Conservation (phyloP, 148 eudicot genomes). For the Bassia scoparia region DNA sequence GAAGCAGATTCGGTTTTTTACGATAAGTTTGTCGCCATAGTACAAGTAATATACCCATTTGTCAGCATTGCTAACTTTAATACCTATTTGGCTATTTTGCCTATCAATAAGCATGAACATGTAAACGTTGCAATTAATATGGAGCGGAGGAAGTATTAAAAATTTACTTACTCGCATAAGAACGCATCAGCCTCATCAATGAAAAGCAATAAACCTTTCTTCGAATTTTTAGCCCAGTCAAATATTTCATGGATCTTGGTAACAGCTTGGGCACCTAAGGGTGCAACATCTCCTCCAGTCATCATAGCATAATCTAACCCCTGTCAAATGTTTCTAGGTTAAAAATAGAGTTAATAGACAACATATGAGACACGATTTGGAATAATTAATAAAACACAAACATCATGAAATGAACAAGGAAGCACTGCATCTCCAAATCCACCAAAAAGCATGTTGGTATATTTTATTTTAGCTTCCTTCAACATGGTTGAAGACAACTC, state of each 20-base stretch:
- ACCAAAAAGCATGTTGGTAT: neutral
- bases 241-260: slow-evolving; percentile 96
- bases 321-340: slow-evolving; percentile 35
- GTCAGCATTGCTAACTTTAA: too few species aligned
- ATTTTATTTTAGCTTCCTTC: neutral
- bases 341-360: slow-evolving; percentile 15
- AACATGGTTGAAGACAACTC: neutral
- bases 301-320: slow-evolving; percentile 99
- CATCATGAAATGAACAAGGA: neutral
- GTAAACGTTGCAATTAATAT: too few species aligned
- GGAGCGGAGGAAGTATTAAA: too few species aligned
- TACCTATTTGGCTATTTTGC: too few species aligned
- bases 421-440: neutral
- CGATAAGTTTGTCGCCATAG: too few species aligned
- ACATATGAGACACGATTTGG: neutral
- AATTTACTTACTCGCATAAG: slow-evolving; percentile 80
- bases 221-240: slow-evolving; percentile 94
- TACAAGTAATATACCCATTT: too few species aligned
- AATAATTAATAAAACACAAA: neutral
- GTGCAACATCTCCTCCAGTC: slow-evolving; percentile 99
- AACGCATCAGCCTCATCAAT: slow-evolving; percentile 99
- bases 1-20: too few species aligned
- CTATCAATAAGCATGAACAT: too few species aligned
- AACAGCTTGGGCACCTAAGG: slow-evolving; percentile 92
- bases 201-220: slow-evolving; percentile 78